Conservation (phyloP, 306 rosid genomes). For the Quercus ilex region DNA sequence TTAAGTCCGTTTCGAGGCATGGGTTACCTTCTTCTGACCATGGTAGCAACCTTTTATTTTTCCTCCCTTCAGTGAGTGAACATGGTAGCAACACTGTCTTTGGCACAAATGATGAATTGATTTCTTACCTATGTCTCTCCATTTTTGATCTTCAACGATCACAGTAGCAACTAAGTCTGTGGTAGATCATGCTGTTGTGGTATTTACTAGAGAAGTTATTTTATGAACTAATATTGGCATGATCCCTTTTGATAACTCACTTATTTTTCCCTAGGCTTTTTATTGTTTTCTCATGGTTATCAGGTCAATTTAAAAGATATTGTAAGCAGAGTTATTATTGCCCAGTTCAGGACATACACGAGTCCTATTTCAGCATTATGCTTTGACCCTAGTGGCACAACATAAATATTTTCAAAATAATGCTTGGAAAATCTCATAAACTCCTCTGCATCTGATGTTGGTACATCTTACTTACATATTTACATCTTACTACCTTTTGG, state of each 20-base stretch:
- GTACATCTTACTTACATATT: too few species aligned
- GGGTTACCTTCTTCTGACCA: background rate
- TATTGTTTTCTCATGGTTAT: slow-evolving; percentile 19
- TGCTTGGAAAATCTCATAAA: slow-evolving; percentile 40
- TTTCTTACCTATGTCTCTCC: too few species aligned
- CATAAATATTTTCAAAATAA: slow-evolving; percentile 83
- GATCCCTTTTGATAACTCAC: too few species aligned
- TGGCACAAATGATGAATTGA: too few species aligned
- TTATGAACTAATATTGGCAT: too few species aligned
- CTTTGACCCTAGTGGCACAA: slow-evolving; percentile 93
- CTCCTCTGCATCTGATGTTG: slow-evolving; percentile 8
- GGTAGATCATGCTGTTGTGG: too few species aligned
- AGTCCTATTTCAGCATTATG: slow-evolving; percentile 89
- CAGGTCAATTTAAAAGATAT: slow-evolving; percentile 85
- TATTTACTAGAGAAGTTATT: too few species aligned
- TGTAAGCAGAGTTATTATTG: slow-evolving; percentile 51
- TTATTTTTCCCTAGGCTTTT: background rate
- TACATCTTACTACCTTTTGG: too few species aligned
- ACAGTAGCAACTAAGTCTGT: too few species aligned
- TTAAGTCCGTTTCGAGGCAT: slow-evolving; percentile 5
- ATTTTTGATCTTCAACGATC: too few species aligned
- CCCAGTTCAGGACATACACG: slow-evolving; percentile 22
- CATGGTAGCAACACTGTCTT: too few species aligned
- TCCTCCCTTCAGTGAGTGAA: too few species aligned
- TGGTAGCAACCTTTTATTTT: background rate